Conservation (phyloP, 768 basidiomycete genomes). For the Glaciozyma martinii region DNA sequence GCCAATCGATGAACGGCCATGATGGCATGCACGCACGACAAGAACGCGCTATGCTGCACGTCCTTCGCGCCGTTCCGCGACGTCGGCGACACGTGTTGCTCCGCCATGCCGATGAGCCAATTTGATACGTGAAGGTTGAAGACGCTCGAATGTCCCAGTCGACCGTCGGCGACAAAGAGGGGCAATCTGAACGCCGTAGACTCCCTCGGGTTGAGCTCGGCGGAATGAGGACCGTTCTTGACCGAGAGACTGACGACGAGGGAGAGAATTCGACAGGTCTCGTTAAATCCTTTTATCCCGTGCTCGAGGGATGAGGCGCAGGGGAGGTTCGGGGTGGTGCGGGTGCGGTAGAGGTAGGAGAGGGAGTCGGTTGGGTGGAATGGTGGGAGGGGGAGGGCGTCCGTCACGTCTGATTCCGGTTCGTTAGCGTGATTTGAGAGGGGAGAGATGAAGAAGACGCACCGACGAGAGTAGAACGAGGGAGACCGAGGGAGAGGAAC, state of each 20-base stretch:
- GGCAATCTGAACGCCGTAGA: not conserved
- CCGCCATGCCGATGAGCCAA: not conserved
- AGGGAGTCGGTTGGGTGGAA: not conserved
- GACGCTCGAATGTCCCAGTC: not conserved
- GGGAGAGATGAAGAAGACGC: too few relatives aligned
- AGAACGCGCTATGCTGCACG: not conserved
- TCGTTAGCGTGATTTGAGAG: too few relatives aligned
- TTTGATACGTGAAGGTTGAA: not conserved
- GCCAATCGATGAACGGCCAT: not conserved
- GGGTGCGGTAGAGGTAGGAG: not conserved
- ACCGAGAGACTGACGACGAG: not conserved
- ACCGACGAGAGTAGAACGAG: not conserved
- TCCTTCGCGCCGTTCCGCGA: not conserved
- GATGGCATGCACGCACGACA: not conserved
- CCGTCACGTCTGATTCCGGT: not conserved
- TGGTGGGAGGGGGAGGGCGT: not conserved
- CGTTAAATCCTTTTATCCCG: not conserved
- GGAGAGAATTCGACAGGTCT: not conserved
- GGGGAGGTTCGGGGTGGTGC: not conserved
- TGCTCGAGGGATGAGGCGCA: not conserved
- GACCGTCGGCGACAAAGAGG: not conserved
- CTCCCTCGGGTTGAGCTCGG: not conserved
- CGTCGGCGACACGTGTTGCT: not conserved
- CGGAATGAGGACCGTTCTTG: not conserved
- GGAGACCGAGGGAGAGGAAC: not conserved